Percentiles rank a stretch among this genome's conserved stretches.
Conservation (phyloP, 306 rosid species). For the Dryas alaskensis region DNA sequence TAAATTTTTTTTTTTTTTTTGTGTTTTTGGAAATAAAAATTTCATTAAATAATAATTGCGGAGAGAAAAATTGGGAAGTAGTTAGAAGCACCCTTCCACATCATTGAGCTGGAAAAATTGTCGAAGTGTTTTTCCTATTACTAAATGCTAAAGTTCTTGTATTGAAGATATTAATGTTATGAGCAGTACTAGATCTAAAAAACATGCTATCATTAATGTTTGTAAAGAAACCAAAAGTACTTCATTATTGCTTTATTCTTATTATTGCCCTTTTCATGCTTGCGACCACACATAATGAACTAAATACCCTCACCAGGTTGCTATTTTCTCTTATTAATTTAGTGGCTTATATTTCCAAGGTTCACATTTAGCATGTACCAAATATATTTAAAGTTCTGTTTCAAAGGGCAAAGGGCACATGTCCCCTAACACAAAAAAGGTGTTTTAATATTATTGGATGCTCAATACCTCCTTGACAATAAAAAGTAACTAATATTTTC, state of each 20-base stretch:
- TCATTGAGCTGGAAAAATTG: no score
- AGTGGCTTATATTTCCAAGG: constrained; percentile 1
- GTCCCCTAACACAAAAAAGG: not conserved
- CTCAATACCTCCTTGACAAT: not conserved
- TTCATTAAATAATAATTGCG: no score
- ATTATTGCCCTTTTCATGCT: constrained; percentile 29
- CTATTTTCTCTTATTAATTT: not conserved
- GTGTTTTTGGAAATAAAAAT: no score
- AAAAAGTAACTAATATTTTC: not conserved
- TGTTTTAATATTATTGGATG: not conserved
- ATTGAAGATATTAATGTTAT: not conserved
- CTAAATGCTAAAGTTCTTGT: no score
- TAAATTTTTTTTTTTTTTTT: no score
- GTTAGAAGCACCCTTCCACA: no score
- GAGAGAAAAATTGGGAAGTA: no score
- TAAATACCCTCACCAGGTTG: constrained; percentile 4
- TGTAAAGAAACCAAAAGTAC: not conserved
- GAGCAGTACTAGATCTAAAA: constrained; percentile 6
- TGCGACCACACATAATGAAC: constrained; percentile 9
- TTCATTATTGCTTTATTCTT: constrained; percentile 28
- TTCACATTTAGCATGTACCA: not conserved
- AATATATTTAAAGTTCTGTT: not conserved
- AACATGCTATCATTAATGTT: not conserved
- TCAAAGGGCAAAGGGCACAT: not conserved
- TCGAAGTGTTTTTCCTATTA: not conserved